Conservation (phyloP, 2,329 filamentous ascomycete species). For the Apiospora pterosperma region DNA sequence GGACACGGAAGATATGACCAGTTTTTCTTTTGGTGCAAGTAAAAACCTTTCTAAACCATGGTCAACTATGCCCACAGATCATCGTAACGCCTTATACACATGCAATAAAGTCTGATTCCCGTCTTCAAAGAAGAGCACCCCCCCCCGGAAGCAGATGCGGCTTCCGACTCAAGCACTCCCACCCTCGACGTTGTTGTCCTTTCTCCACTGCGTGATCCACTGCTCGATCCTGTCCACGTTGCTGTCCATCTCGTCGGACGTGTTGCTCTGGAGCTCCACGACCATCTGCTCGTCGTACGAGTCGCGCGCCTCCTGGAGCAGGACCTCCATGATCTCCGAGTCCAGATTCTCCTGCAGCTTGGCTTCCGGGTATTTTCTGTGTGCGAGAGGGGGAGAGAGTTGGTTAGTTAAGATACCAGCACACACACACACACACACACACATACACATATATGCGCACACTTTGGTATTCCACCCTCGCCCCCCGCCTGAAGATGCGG, state of each 20-base stretch:
- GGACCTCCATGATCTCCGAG: conserved; percentile 94
- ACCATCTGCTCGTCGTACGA: conserved; percentile 84
- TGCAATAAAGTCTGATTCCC: background rate
- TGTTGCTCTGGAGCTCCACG: conserved; percentile 82
- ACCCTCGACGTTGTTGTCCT: conserved; percentile 47
- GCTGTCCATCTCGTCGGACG: conserved; percentile 77
- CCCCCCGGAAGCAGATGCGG: no score
- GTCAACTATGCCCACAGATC: background rate
- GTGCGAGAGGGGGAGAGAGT: background rate
- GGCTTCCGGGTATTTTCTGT: conserved; percentile 73
- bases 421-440: background rate
- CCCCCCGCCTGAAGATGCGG: background rate
- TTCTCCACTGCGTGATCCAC: conserved; percentile 83
- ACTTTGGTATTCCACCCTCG: background rate
- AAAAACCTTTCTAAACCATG: conserved; percentile 12
- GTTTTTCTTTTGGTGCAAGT: background rate
- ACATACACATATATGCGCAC: background rate
- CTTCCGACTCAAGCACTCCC: background rate
- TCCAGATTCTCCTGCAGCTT: conserved; percentile 97
- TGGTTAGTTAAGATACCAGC: background rate
- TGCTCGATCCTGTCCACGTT: conserved; percentile 81
- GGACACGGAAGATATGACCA: background rate
- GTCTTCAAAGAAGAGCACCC: background rate
- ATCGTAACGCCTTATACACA: background rate
- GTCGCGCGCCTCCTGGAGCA: conserved; percentile 85